Evolutionary conservation across 768 basidiomycete species (phyloP).

Genomic region (Crucibulum laeve): DNA sequence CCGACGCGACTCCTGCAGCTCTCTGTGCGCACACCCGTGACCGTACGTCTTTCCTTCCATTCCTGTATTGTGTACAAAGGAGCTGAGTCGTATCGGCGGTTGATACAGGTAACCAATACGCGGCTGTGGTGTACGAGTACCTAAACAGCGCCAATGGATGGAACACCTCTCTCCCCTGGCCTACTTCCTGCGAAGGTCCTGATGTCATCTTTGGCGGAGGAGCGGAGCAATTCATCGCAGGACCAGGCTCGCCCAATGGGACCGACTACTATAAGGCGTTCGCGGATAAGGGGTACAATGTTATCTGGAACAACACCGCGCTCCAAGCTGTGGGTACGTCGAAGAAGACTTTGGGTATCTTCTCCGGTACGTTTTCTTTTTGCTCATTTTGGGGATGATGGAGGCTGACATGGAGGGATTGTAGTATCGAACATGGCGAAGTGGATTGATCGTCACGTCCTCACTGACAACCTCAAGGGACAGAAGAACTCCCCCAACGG

Average conservation of each 20-base stretch:
- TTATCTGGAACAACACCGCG: conserved; percentile 30
- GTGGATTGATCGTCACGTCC: conserved; percentile 39
- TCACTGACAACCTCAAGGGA: conserved; percentile 29
- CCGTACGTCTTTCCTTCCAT: conserved; percentile 17
- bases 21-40: conserved; percentile 38
- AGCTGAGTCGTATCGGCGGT: no score
- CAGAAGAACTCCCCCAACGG: conserved; percentile 35
- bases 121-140: conserved; percentile 31
- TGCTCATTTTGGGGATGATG: neutral
- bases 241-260: conserved; percentile 30
- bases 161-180: conserved; percentile 32
- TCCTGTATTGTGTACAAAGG: neutral
- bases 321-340: conserved; percentile 24
- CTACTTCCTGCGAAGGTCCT: conserved; percentile 34
- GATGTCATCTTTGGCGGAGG: conserved; percentile 43
- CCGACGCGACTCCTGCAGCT: conserved; percentile 40
- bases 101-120: conserved; percentile 22
- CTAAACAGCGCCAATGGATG: conserved; percentile 25
- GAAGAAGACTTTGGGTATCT: conserved; percentile 38
- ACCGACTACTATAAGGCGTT: conserved; percentile 38
- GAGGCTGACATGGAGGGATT: conserved; percentile 1
- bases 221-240: conserved; percentile 38
- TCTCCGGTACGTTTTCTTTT: conserved; percentile 24
- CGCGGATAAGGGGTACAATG: conserved; percentile 33
- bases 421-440: conserved; percentile 26